Evolutionary conservation across 495 filamentous ascomycete genomes (phyloP).

Genomic region (Achaetomiella virescens): DNA sequence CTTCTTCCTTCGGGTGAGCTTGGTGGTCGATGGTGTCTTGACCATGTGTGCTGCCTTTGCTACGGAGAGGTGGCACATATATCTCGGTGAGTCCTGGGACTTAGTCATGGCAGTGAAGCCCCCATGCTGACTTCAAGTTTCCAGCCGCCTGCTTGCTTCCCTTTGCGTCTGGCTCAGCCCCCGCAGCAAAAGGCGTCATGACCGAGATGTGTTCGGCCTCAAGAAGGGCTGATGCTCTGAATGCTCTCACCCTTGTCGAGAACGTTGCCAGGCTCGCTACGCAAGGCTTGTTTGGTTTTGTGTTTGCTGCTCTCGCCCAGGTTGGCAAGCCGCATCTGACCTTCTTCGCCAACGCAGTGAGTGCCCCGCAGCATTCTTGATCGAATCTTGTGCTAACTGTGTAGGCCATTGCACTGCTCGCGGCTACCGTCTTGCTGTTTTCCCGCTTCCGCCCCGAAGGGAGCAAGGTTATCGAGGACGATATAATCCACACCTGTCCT

Average conservation of each 20-base stretch:
- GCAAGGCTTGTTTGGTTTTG: conserved; percentile 48
- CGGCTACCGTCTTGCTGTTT: conserved; percentile 40
- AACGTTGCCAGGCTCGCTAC: conserved; percentile 47
- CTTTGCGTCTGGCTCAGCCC: conserved; percentile 49
- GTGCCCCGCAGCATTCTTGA: conserved; percentile 22
- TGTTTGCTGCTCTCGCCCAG: conserved; percentile 46
- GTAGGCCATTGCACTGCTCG: conserved; percentile 34
- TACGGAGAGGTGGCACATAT: conserved; percentile 48
- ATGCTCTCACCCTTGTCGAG: conserved; percentile 51
- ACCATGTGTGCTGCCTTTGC: conserved; percentile 48
- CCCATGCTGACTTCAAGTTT: neutral
- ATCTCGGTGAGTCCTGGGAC: conserved; percentile 31
- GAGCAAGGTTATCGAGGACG: conserved; percentile 36
- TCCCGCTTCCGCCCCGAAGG: conserved; percentile 43
- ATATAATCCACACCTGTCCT: neutral
- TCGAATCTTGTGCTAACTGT: neutral
- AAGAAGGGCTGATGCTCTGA: conserved; percentile 48
- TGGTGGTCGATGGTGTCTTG: conserved; percentile 46
- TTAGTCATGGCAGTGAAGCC: neutral
- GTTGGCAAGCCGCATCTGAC: conserved; percentile 44
- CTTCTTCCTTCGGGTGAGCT: conserved; percentile 46
- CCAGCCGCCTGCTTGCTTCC: conserved; percentile 43
- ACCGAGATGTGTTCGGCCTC: conserved; percentile 45
- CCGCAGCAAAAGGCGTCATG: conserved; percentile 53
- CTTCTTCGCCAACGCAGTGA: conserved; percentile 49